phyloP scores from a whole-genome alignment of 179 eudicot species.

The Spergularia azorica region DNA sequence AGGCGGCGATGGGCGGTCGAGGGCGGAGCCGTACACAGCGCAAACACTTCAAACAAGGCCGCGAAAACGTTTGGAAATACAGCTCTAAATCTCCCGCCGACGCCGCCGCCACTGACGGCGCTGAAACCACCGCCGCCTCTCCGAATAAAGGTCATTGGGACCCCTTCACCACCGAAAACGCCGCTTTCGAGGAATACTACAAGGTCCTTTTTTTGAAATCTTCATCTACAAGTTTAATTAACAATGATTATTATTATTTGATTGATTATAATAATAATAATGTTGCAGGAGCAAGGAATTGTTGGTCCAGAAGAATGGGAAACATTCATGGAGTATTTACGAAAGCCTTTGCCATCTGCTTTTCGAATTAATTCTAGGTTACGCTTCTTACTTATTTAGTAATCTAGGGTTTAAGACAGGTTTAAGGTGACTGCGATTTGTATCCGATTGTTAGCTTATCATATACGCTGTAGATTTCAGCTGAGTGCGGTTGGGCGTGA shows the following conservation, averaged over 20 bases:
- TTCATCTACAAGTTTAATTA: too few species aligned
- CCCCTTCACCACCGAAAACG: slow-evolving; percentile 68
- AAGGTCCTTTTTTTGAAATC: slow-evolving; percentile 54
- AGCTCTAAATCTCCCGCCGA: slow-evolving; percentile 43
- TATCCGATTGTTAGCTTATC: too few species aligned
- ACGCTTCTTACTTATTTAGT: too few species aligned
- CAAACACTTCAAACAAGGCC: slow-evolving; percentile 76
- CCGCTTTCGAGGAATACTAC: slow-evolving; percentile 79
- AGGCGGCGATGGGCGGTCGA: slow-evolving; percentile 70
- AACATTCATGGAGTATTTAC: slow-evolving; percentile 50
- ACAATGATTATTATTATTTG: background rate
- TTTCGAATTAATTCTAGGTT: slow-evolving; percentile 95
- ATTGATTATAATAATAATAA: background rate
- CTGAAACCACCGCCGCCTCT: slow-evolving; percentile 20
- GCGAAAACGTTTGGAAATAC: slow-evolving; percentile 90
- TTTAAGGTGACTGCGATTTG: too few species aligned
- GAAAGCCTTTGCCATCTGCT: slow-evolving; percentile 87
- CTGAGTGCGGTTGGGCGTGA: too few species aligned
- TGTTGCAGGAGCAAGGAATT: slow-evolving; percentile 76
- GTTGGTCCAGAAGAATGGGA: slow-evolving; percentile 86
- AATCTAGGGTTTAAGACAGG: slow-evolving; percentile 9
- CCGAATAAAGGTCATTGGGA: slow-evolving; percentile 43
- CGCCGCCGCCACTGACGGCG: slow-evolving; percentile 21
- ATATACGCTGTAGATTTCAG: too few species aligned
- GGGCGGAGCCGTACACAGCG: slow-evolving; percentile 90